Conservation (phyloP, 2,329 filamentous ascomycete genomes). For the Bipolaris cookei region DNA sequence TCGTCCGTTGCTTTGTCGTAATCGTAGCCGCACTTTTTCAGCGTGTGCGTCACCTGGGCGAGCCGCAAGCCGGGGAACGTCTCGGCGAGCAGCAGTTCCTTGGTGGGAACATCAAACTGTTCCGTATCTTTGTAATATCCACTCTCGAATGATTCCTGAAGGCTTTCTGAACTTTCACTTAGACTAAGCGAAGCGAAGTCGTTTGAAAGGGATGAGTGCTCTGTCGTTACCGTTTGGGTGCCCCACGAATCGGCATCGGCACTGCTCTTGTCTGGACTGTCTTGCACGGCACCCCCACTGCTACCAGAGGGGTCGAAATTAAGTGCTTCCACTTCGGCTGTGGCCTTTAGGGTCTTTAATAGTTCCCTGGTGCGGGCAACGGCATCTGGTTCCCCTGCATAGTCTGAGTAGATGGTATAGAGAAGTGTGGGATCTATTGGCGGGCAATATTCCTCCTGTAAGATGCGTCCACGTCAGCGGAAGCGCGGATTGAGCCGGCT, state of each 20-base stretch:
- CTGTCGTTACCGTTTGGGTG: conserved; percentile 56
- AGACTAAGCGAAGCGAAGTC: conserved; percentile 51
- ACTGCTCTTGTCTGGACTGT: conserved; percentile 25
- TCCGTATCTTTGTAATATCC: conserved; percentile 48
- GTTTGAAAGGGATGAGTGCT: conserved; percentile 58
- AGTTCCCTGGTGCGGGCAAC: conserved; percentile 63
- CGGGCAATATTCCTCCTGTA: conserved; percentile 72
- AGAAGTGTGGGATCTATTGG: conserved; percentile 79
- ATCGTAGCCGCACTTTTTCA: conserved; percentile 72
- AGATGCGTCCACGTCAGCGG: conserved; percentile 18
- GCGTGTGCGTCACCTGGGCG: conserved; percentile 68
- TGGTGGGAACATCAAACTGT: conserved; percentile 63
- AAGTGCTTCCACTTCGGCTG: conserved; percentile 71
- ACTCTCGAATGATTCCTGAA: conserved; percentile 31
- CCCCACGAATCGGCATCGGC: conserved; percentile 46
- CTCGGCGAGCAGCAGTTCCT: conserved; percentile 66
- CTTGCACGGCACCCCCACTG: conserved; percentile 51
- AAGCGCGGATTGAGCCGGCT: conserved; percentile 9
- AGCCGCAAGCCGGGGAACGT: conserved; percentile 75
- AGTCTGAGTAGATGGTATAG: conserved; percentile 76
- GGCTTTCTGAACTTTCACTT: conserved; percentile 26
- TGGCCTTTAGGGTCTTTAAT: conserved; percentile 69
- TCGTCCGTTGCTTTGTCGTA: conserved; percentile 77
- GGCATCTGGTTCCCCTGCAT: conserved; percentile 63
- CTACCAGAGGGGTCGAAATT: conserved; percentile 81